Percentiles rank a stretch among this genome's conserved stretches.
These are phyloP conservation scores for Medicago lupulina DNA, from an alignment of 306 rosid species.

Conservation along the genomic window DNA sequence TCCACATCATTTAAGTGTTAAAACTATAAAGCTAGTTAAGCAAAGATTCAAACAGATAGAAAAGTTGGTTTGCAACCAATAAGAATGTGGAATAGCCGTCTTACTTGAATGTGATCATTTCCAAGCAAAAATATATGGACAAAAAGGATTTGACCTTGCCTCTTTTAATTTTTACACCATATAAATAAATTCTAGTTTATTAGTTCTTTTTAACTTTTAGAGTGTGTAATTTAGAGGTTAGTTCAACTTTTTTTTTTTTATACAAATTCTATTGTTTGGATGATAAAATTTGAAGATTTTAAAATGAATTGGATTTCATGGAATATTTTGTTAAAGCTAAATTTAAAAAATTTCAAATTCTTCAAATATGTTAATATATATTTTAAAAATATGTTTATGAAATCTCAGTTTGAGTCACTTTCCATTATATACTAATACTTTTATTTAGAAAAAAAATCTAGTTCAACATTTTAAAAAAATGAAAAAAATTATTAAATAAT, in stretches of 20 bases:
- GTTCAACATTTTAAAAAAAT: neutral
- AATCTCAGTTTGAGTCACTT: neutral
- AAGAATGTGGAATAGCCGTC: slow-evolving; percentile 38
- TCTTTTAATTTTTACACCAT: slow-evolving; percentile 34
- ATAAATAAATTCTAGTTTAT: too few relatives aligned
- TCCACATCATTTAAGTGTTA: slow-evolving; percentile 56
- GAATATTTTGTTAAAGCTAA: too few relatives aligned
- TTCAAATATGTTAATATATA: too few relatives aligned
- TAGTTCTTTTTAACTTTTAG: neutral
- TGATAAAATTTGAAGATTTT: too few relatives aligned
- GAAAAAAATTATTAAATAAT: too few relatives aligned
- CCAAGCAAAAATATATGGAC: slow-evolving; percentile 21
- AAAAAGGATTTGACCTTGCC: slow-evolving; percentile 49
- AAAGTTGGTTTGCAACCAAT: slow-evolving; percentile 23
- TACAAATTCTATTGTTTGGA: too few relatives aligned
- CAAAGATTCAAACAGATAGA: slow-evolving; percentile 45
- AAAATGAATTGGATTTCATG: too few relatives aligned
- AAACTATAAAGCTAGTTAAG: slow-evolving; percentile 52
- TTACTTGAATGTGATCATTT: slow-evolving; percentile 48
- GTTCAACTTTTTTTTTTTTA: too few relatives aligned
- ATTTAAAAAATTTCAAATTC: too few relatives aligned
- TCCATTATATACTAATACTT: too few relatives aligned
- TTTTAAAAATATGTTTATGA: too few relatives aligned
- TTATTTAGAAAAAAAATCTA: too few relatives aligned
- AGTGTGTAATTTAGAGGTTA: neutral